phyloP scores from a whole-genome alignment of 2,329 filamentous ascomycete species.

The Trichothecium sympodiale region DNA sequence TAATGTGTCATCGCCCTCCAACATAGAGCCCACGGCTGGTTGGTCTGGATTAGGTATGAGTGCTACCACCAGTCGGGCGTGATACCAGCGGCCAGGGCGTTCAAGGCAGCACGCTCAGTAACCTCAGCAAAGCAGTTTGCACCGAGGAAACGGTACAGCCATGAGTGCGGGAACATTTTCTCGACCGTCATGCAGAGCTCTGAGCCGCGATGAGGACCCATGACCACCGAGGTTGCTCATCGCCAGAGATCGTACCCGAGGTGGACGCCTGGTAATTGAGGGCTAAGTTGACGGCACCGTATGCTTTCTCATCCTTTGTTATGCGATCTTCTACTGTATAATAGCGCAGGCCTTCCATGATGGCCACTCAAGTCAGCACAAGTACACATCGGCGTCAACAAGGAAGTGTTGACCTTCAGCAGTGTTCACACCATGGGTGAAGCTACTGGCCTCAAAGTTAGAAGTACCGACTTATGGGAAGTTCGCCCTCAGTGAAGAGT shows the following conservation, averaged over 20 bases:
- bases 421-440: slow-evolving; percentile 26
- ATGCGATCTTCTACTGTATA: slow-evolving; percentile 23
- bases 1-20: slow-evolving; percentile 25
- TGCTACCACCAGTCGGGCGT: slow-evolving; percentile 39
- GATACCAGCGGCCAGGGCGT: slow-evolving; percentile 36
- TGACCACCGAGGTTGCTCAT: slow-evolving; percentile 23
- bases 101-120: slow-evolving; percentile 39
- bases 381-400: no score
- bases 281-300: slow-evolving; percentile 20
- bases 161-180: slow-evolving; percentile 14
- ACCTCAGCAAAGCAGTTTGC: slow-evolving; percentile 30
- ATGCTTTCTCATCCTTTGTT: slow-evolving; percentile 21
- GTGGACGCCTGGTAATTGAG: slow-evolving; percentile 22
- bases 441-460: slow-evolving; percentile 14
- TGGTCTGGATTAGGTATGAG: slow-evolving; percentile 39
- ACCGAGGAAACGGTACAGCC: slow-evolving; percentile 16
- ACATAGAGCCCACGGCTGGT: slow-evolving; percentile 32
- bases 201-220: slow-evolving; percentile 17
- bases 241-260: slow-evolving; percentile 25
- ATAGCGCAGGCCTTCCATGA: slow-evolving; percentile 19
- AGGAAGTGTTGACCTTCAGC: slow-evolving; percentile 18
- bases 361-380: not conserved
- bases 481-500: slow-evolving; percentile 17
- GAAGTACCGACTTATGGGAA: not conserved
- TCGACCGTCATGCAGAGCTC: slow-evolving; percentile 18